Percentiles rank a stretch among this genome's conserved stretches.
These are phyloP conservation scores for Groenewaldozyma sp. DNA, from an alignment of 1,139 yeast species.

Conservation along the genomic window DNA sequence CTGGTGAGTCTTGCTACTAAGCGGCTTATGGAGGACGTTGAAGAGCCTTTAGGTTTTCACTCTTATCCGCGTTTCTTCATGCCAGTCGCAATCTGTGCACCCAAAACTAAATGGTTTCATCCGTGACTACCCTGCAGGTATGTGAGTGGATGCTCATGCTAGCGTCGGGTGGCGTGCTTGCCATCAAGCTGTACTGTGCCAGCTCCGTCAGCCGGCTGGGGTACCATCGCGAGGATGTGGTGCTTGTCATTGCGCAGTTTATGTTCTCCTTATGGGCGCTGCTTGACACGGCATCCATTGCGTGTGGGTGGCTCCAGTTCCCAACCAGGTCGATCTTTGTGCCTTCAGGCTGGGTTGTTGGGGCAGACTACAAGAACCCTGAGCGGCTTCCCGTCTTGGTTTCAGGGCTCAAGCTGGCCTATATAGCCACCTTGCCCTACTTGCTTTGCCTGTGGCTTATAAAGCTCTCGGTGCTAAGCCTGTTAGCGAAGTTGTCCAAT, in stretches of 20 bases:
- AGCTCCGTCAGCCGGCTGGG: neutral
- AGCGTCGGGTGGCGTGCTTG: neutral
- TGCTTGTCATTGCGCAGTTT: neutral
- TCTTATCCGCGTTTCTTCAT: too few relatives aligned
- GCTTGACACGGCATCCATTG: neutral
- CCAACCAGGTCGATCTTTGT: neutral
- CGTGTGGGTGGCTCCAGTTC: slow-evolving; percentile 2
- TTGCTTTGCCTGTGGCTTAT: neutral
- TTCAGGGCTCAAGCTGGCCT: neutral
- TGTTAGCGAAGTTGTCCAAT: neutral
- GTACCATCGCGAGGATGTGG: slow-evolving; percentile 1
- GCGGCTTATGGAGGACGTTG: too few relatives aligned
- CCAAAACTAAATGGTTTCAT: neutral
- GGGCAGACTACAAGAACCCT: neutral
- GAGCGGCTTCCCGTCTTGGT: neutral
- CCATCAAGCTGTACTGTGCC: neutral
- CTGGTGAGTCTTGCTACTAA: too few relatives aligned
- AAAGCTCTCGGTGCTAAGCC: neutral
- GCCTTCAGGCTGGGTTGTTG: neutral
- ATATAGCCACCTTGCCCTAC: neutral
- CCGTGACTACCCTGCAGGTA: neutral
- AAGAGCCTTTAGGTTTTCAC: too few relatives aligned
- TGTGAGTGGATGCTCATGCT: slow-evolving; percentile 1
- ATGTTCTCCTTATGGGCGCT: slow-evolving; percentile 1
- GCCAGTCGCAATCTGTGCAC: too few relatives aligned